Evolutionary conservation across 2,329 filamentous ascomycete species (phyloP), one percentile per base, ranked within the genome.

Genomic region (Ceratocystis huliohia): DNA sequence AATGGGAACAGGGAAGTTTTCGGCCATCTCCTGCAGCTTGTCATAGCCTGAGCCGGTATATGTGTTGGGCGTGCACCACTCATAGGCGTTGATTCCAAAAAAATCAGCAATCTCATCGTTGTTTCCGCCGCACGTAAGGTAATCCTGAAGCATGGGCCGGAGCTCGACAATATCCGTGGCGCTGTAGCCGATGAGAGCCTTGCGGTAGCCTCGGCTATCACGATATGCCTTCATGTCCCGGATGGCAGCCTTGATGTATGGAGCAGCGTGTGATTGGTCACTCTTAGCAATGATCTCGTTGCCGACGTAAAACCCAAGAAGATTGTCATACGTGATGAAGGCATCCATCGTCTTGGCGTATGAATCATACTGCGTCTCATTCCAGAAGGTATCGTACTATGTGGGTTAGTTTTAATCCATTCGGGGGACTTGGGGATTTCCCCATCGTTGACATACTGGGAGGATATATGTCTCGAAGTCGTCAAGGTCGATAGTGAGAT

Each of bases 171-270:
- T 93, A 74, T 95, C 91, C 46, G 91, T 89, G 10, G 90, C 90
- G 7, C 89, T 91, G 77, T 96, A 96, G 65, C 91, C 91, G 67
- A 95, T 81, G 10, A 90, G 91, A 70, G 96, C 90, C 53, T 86
- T 79, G 70, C 91, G 88, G 76, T 94, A 95, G 8, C 82, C 82
- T 77, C 91, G 88, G 65, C 79, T 77, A 72, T 89, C 82, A 67
- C 89, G 83, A 76, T 96, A 91, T 5, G 85, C 84, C 78, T 95
- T 95, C 78, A 95, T 80, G 74, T 96, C 91, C 69, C 88, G 84
- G 59, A 85, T 83, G 33, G 90, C 88, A 63, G 90, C 87, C 75
- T 95, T 91, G 77, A 95, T 85, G 74, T 87, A 96, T 1, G 91
- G 89, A 7, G 90, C 90, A 41, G 88, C 87, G 30, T 76, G 73